Base-by-base conservation (phyloP, 1,284 basidiomycete genomes). In the Paramarasmius palmivorus region DNA sequence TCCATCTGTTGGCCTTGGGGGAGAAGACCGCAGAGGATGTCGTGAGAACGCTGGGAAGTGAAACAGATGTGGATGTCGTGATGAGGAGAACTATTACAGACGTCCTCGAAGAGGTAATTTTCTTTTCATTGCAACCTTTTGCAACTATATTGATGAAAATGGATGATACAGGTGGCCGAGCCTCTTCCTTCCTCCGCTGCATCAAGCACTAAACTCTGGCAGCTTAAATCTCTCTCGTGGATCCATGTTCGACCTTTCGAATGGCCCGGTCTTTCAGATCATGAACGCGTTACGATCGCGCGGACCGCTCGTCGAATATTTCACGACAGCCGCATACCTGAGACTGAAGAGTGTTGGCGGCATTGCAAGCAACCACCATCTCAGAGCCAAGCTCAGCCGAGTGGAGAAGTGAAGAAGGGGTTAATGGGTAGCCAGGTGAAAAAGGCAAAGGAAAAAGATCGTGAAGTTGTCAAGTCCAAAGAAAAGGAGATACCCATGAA, bases 181-280 rank as follows among this genome's bases (percentile, higher is more conserved):
- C n/a, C n/a, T n/a, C n/a, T n/a, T n/a, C n/a, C n/a, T n/a, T n/a
- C 29, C 29, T 12, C 58, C 73, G 72, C 48, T 61, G 63, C 34
- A 62, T 73, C 0, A 66, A 70, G n/a, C n/a, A n/a, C n/a, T 2
- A 72, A 72, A 51, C 59, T 61, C 0, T 90, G 84, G 77, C 60
- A 68, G 23, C 78, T 90, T 55, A 84, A 81, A 56, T 68, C 73
- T 17, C 61, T 67, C 32, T 68, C 77, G 0, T 90, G 86, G 86
- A 72, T 72, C 25, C 83, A 89, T 59, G 82, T 88, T 19, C 82
- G 85, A 5, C 88, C 88, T 0, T 84, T 75, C 55, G 82, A 83
- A 57, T 86, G 78, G 76, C 69, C 72, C 0, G 70, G 69, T 25
- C 71, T 85, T 20, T 68, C 70, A 0, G 73, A 79, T 17, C 47